Base-by-base conservation (phyloP, 495 filamentous ascomycete species). In the Mytilinidion resinicola region DNA sequence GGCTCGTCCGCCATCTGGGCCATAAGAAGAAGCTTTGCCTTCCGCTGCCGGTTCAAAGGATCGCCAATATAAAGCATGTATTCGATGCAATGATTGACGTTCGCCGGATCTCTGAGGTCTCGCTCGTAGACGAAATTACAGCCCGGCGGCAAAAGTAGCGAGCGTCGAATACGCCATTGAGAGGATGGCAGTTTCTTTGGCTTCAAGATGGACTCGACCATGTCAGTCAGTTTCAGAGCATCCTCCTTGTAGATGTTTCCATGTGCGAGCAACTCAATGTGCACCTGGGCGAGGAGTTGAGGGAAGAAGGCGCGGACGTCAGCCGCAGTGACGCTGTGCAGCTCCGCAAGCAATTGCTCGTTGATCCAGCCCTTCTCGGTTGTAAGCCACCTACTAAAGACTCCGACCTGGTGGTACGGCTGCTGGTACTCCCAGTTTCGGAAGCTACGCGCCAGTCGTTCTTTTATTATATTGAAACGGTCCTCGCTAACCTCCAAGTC, bases 211-310 rank as follows among this genome's bases (percentile, higher is more conserved):
- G 76, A 81, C 69, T 95, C 88, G 20, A 96, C 78, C 57, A 95
- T 80, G 64, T 92, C 82, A 0, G 88, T 90, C 73, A 96, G 80
- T 64, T 84, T 85, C 57, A 97, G 76, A 0, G 91, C 90, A 72
- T 99, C 95, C 72, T 97, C 91, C 71, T 92, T 95, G 78, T 95
- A 89, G 17, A 99, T 70, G 71, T 99, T 99, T 59, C 93, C 93
- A 61, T 97, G 93, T 15, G 85, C 86, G 52, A 96, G 79, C 6
- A 87, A 78, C 68, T 99, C 95, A 61, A 96, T 86, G 63, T 96
- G 87, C 61, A 89, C 78, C 69, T 96, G 91, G 30, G 81, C 80
- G 35, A 97, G 77, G 39, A 96, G 70, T 61, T 91, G 83, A 21
- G 87, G 87, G 67, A 86, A 87, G 77, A 96, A 96, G 17, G 72